A percentile compares a stretch with the other conserved stretches of the same genome.
Conservation (phyloP, 768 basidiomycete species). For the Pleurotus giganteus region DNA sequence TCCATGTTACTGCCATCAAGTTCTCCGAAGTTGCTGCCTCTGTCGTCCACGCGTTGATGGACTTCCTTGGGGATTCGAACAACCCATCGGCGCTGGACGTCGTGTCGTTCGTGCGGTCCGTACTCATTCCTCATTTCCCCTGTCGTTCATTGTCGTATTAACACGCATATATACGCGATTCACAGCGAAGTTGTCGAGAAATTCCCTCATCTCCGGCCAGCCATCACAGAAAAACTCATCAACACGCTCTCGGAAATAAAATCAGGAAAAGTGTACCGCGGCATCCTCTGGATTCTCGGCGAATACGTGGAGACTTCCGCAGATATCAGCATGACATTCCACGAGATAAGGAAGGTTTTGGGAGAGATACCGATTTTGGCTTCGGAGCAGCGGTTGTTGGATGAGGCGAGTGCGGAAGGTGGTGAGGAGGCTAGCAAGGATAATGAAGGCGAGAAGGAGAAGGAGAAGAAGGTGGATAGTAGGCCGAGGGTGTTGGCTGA, state of each 20-base stretch:
- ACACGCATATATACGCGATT: background rate
- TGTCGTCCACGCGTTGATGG: slow-evolving; percentile 91
- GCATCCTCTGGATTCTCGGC: slow-evolving; percentile 97
- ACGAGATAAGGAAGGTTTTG: slow-evolving; percentile 78
- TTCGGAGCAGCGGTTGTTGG: slow-evolving; percentile 79
- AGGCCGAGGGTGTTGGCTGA: slow-evolving; percentile 87
- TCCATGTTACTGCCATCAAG: slow-evolving; percentile 93
- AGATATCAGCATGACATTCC: slow-evolving; percentile 73
- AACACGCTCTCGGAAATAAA: slow-evolving; percentile 83
- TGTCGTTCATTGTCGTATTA: slow-evolving; percentile 4
- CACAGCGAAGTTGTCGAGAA: slow-evolving; percentile 93
- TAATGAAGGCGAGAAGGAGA: slow-evolving; percentile 47
- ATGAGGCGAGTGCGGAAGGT: slow-evolving; percentile 57
- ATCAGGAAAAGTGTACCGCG: slow-evolving; percentile 95
- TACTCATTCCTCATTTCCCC: background rate
- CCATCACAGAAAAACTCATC: slow-evolving; percentile 85
- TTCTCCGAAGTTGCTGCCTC: slow-evolving; percentile 96
- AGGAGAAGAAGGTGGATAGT: slow-evolving; percentile 46
- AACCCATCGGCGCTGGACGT: slow-evolving; percentile 96
- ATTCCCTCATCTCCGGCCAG: slow-evolving; percentile 81
- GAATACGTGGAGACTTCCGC: slow-evolving; percentile 76
- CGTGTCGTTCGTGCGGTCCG: slow-evolving; percentile 62
- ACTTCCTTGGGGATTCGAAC: slow-evolving; percentile 92
- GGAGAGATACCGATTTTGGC: slow-evolving; percentile 98
- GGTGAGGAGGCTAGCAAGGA: slow-evolving; percentile 38